A percentile compares a stretch with the other conserved stretches of the same genome.
phyloP scores from a whole-genome alignment of 305 asterid genomes.

The Plantago rigida region DNA sequence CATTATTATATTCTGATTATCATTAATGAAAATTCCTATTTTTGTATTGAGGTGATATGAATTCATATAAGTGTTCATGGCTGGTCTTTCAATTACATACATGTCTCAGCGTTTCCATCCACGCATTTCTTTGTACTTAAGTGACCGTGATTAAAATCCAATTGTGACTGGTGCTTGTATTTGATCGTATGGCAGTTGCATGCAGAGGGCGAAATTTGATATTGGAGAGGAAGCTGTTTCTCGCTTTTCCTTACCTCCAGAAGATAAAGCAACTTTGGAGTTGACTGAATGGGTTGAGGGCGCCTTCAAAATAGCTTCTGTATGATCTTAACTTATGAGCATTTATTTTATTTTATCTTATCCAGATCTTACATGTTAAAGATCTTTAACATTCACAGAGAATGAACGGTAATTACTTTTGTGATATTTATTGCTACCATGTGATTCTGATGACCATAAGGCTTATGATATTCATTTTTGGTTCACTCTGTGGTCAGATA shows the following conservation, averaged over 20 bases:
- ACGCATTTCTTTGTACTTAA: neutral
- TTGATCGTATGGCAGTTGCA: slow-evolving; percentile 58
- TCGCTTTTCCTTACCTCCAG: slow-evolving; percentile 91
- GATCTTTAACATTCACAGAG: neutral
- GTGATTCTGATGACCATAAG: neutral
- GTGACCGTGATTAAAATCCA: slow-evolving; percentile 15
- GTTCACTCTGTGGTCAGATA: neutral
- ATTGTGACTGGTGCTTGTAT: slow-evolving; percentile 23
- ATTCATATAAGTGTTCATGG: slow-evolving; percentile 13
- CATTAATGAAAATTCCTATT: slow-evolving; percentile 10
- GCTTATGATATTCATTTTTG: neutral
- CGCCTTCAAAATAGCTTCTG: slow-evolving; percentile 75
- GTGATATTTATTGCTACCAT: neutral
- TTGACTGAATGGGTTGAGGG: slow-evolving; percentile 93
- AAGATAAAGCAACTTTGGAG: slow-evolving; percentile 90
- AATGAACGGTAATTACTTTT: neutral
- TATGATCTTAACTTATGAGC: slow-evolving; percentile 42
- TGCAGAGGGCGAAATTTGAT: slow-evolving; percentile 97
- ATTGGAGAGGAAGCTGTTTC: slow-evolving; percentile 92
- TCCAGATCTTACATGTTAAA: slow-evolving; percentile 12
- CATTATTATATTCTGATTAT: too few relatives aligned
- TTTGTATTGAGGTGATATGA: slow-evolving; percentile 22
- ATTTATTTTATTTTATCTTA: slow-evolving; percentile 14
- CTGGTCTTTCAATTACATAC: slow-evolving; percentile 5
- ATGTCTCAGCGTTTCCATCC: slow-evolving; percentile 10